Base-by-base conservation (phyloP, 2,329 filamentous ascomycete species). In the Emmonsiellopsis sp. region DNA sequence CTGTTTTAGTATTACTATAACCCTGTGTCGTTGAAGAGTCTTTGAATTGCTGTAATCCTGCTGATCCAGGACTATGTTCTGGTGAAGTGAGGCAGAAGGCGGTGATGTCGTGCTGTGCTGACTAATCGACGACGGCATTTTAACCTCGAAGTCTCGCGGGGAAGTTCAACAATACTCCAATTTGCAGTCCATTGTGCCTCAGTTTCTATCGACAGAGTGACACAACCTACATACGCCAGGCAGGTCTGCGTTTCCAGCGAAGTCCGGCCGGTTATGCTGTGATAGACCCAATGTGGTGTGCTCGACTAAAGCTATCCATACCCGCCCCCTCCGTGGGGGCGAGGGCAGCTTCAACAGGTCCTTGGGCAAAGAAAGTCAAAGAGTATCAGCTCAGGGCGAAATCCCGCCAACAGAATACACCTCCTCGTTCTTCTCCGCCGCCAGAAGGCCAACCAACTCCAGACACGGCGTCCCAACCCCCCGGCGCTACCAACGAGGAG, bases 401-500 rank as follows among this genome's bases (percentile, higher is more conserved):
- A 17, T 37, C n/a, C 14, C 6, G 14, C 8, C 49, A 3, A 32
- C 42, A 32, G 33, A 50, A 53, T 49, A 7, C 45, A 6, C 5
- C 34, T n/a, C 27, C 27, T 42, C 36, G 21, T 27, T 27, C 21
- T 27, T 27, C 36, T 14, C 40, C 40, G 5, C 9, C 39, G 11
- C 27, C 6, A n/a, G 39, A n/a, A 43, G 39, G 39, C 37, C 39
- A 14, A 32, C 6, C 49, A 10, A 51, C 11, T 17, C 14, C 46
- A 33, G 33, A 31, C 27, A 8, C 34, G n/a, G 46, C 14, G 8
- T 21, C 46, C 11, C 33, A 37, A 31, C n/a, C 13, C 27, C 13
- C 49, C n/a, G 5, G 8, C 13, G 37, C 50, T 8, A 32, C 55
- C 6, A 55, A 27, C 10, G 3, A 56, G 31, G 58, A 62, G 34